These are phyloP conservation scores for Umbellularia californica DNA, from an alignment of 164 flowering plant genomes.

Conservation along the genomic window DNA sequence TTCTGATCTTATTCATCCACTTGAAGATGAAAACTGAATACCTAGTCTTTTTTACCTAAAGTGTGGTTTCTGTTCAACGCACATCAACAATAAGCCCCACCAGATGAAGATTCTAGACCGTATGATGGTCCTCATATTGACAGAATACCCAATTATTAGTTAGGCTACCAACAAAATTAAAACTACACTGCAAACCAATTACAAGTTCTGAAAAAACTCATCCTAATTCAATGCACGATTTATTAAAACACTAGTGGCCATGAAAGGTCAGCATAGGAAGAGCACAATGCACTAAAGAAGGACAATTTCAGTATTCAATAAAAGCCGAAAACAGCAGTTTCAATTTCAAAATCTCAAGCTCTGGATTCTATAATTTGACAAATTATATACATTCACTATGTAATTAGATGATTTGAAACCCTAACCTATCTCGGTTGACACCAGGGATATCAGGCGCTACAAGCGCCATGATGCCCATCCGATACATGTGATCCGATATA, in stretches of 20 bases:
- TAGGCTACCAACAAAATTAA: too few species aligned
- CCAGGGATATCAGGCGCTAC: slow-evolving; percentile 75
- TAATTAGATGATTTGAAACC: neutral
- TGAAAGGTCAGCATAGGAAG: neutral
- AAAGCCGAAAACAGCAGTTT: neutral
- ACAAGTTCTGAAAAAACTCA: neutral
- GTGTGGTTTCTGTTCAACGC: neutral
- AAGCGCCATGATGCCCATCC: slow-evolving; percentile 95
- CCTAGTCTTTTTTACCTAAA: neutral
- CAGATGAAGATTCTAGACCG: neutral
- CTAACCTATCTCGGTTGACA: slow-evolving; percentile 74
- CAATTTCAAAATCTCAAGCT: neutral
- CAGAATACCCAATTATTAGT: neutral
- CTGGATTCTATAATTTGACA: too few species aligned
- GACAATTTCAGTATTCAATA: too few species aligned
- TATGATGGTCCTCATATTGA: neutral
- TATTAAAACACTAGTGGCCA: neutral
- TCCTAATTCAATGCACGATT: neutral
- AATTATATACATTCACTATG: neutral
- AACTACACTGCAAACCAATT: neutral
- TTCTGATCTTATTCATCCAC: neutral
- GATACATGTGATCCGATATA: slow-evolving; percentile 93
- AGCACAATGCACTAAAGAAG: too few species aligned
- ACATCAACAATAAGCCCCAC: neutral
- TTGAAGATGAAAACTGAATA: neutral